A percentile compares a stretch with the other conserved stretches of the same genome.
phyloP scores from a whole-genome alignment of 2,329 filamentous ascomycete genomes.

The Pseudogymnoascus sp. region DNA sequence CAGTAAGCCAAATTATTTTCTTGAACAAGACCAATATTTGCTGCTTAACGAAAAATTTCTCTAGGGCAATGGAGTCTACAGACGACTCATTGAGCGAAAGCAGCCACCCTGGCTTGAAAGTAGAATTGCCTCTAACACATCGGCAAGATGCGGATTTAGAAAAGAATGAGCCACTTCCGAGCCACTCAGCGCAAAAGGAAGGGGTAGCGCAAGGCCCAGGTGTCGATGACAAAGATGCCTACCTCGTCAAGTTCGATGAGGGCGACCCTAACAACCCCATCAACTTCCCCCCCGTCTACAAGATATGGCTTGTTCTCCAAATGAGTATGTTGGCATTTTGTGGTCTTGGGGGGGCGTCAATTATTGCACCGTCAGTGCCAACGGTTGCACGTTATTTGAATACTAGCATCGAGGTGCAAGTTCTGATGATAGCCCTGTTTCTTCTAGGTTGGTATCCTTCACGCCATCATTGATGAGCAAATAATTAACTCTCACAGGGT shows the following conservation, averaged over 20 bases:
- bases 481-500: slow-evolving; percentile 30
- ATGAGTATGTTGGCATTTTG: slow-evolving; percentile 44
- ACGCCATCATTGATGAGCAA: neutral
- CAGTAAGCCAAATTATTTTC: no score
- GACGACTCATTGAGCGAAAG: no score
- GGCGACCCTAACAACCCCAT: slow-evolving; percentile 36
- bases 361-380: slow-evolving; percentile 41
- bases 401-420: no score
- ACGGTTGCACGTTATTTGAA: slow-evolving; percentile 35
- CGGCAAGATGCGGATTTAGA: no score
- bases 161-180: no score
- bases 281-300: slow-evolving; percentile 38
- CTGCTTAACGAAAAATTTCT: no score
- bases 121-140: no score
- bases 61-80: no score
- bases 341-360: slow-evolving; percentile 43
- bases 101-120: no score
- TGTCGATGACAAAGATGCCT: slow-evolving; percentile 63
- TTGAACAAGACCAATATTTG: no score
- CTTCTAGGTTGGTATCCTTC: neutral
- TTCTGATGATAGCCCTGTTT: slow-evolving; percentile 10
- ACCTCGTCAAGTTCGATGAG: slow-evolving; percentile 62
- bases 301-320: slow-evolving; percentile 42
- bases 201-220: neutral
- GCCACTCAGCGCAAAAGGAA: no score